Percentiles rank a stretch among this genome's conserved stretches.
phyloP scores from a whole-genome alignment of 2,329 filamentous ascomycete genomes.

The Aspergillus carbonarius region DNA sequence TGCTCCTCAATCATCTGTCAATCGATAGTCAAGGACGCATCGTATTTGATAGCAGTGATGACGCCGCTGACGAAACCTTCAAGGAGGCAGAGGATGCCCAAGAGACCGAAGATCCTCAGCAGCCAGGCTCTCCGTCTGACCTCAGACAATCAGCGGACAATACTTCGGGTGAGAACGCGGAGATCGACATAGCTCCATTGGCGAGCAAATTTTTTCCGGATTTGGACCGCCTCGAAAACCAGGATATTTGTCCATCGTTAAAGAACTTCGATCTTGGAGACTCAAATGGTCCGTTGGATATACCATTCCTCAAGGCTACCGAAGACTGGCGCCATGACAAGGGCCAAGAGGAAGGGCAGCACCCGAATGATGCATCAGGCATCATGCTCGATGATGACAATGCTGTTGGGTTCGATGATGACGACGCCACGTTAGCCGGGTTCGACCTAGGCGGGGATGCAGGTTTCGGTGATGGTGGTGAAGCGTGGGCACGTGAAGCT shows the following conservation, averaged over 20 bases:
- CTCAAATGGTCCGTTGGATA: constrained; percentile 77
- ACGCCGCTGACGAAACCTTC: constrained; percentile 58
- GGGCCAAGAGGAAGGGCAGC: constrained; percentile 53
- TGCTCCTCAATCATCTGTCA: constrained; percentile 92
- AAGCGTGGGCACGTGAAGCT: constrained; percentile 90
- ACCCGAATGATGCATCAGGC: constrained; percentile 68
- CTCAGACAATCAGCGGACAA: constrained; percentile 36
- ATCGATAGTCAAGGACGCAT: constrained; percentile 91
- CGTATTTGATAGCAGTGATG: constrained; percentile 97
- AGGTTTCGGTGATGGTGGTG: constrained; percentile 92
- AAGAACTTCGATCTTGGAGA: constrained; percentile 92
- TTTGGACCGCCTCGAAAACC: constrained; percentile 70
- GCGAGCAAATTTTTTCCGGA: constrained; percentile 84
- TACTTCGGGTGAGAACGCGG: constrained; percentile 55
- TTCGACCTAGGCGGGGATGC: constrained; percentile 70
- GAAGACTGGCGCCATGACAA: constrained; percentile 80
- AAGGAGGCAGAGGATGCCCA: constrained; percentile 32
- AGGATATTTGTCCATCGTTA: constrained; percentile 91
- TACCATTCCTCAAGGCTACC: constrained; percentile 85
- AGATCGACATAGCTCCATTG: constrained; percentile 75
- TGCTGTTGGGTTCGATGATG: constrained; percentile 76
- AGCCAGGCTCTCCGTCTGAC: constrained; percentile 31
- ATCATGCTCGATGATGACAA: constrained; percentile 87
- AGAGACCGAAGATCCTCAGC: constrained; percentile 45
- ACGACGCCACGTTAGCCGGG: constrained; percentile 68